A percentile compares a stretch with the other conserved stretches of the same genome.
These are phyloP conservation scores for Botrytis elliptica DNA, from an alignment of 2,329 filamentous ascomycete genomes.

Conservation along the genomic window DNA sequence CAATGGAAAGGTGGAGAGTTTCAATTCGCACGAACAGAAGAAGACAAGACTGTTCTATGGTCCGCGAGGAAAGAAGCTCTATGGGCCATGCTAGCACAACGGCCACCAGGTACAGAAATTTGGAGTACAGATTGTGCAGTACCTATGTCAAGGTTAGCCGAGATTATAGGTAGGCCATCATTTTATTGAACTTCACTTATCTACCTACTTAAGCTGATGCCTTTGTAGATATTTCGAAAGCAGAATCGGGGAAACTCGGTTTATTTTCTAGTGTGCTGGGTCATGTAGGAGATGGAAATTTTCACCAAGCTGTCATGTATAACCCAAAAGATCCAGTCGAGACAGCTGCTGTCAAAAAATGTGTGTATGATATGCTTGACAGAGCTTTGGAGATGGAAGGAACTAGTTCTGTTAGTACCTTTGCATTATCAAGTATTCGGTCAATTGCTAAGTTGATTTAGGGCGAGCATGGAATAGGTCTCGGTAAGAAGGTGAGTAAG, in stretches of 20 bases:
- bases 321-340: slow-evolving; percentile 68
- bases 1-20: slow-evolving; percentile 62
- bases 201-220: not conserved
- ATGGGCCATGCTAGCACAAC: slow-evolving; percentile 74
- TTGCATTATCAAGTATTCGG: not conserved
- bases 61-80: slow-evolving; percentile 76
- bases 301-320: slow-evolving; percentile 89
- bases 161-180: slow-evolving; percentile 55
- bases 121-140: slow-evolving; percentile 85
- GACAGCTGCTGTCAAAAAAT: slow-evolving; percentile 69
- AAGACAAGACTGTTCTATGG: slow-evolving; percentile 74
- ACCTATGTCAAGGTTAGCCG: slow-evolving; percentile 69
- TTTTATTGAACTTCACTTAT: not conserved
- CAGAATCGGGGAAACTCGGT: slow-evolving; percentile 72
- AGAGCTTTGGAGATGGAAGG: slow-evolving; percentile 88
- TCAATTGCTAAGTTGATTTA: slow-evolving; percentile 23
- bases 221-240: slow-evolving; percentile 65
- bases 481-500: slow-evolving; percentile 74
- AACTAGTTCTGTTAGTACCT: slow-evolving; percentile 63
- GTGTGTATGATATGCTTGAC: slow-evolving; percentile 83
- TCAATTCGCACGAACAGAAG: slow-evolving; percentile 69
- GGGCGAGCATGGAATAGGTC: slow-evolving; percentile 80
- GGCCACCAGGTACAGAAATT: slow-evolving; percentile 58
- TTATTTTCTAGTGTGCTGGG: slow-evolving; percentile 82
- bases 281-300: slow-evolving; percentile 89